phyloP scores from a whole-genome alignment of 208 protist genomes.

The Trypanosoma platydactyli region DNA sequence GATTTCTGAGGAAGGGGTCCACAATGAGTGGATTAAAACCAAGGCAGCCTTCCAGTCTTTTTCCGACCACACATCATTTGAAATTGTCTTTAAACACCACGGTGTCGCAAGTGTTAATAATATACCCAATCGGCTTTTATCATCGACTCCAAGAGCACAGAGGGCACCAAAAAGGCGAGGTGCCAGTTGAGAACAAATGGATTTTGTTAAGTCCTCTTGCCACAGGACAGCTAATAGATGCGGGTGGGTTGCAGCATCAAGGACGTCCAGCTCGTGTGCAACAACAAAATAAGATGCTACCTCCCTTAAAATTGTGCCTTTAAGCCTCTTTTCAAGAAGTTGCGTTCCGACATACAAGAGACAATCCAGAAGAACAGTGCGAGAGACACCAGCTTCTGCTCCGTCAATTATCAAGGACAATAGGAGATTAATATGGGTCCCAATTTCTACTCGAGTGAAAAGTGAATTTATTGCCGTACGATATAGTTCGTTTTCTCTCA shows the following conservation, averaged over 20 bases:
- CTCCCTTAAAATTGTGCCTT: background rate
- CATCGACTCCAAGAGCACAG: slow-evolving; percentile 27
- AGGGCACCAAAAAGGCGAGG: slow-evolving; percentile 26
- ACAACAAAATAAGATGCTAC: slow-evolving; percentile 25
- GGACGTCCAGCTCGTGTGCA: slow-evolving; percentile 25
- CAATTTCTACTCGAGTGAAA: slow-evolving; percentile 17
- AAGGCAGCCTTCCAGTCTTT: slow-evolving; percentile 21
- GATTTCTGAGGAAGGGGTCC: slow-evolving; percentile 15
- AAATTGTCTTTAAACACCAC: slow-evolving; percentile 1
- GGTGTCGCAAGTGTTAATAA: background rate
- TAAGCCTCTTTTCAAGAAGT: slow-evolving; percentile 1
- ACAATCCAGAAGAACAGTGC: slow-evolving; percentile 13
- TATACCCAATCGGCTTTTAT: slow-evolving; percentile 9
- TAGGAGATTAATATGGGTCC: background rate
- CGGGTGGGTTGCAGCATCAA: slow-evolving; percentile 15
- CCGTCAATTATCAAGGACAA: slow-evolving; percentile 21
- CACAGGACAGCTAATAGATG: slow-evolving; percentile 11
- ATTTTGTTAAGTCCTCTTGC: slow-evolving; percentile 1
- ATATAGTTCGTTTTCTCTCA: slow-evolving; percentile 9
- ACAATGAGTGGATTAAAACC: slow-evolving; percentile 21
- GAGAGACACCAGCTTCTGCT: slow-evolving; percentile 17
- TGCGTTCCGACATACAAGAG: slow-evolving; percentile 22
- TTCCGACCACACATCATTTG: slow-evolving; percentile 10
- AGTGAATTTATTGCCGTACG: slow-evolving; percentile 10
- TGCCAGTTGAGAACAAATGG: slow-evolving; percentile 8